Evolutionary conservation across 192 early-diverging fungal genomes (phyloP).

Genomic region (Coemansia sp.): DNA sequence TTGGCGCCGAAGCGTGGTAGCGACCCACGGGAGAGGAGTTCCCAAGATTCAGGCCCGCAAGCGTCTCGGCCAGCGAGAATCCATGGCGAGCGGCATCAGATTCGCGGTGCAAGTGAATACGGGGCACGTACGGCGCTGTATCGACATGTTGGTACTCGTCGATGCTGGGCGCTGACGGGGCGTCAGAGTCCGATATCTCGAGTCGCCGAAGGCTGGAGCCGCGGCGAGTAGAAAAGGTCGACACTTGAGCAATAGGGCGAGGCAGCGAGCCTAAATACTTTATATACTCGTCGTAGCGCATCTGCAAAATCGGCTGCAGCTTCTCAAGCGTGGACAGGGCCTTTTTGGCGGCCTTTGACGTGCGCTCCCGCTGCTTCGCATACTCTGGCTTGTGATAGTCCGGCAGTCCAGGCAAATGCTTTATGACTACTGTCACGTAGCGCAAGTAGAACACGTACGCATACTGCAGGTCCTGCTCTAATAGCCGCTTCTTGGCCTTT

Average conservation of each 20-base stretch:
- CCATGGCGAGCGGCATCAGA: slow-evolving; percentile 4
- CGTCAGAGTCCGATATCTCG: neutral
- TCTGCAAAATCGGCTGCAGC: slow-evolving; percentile 59
- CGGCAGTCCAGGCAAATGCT: slow-evolving; percentile 59
- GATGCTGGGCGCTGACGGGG: slow-evolving; percentile 1
- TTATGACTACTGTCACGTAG: slow-evolving; percentile 63
- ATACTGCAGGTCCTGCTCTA: slow-evolving; percentile 64
- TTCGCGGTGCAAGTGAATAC: slow-evolving; percentile 18
- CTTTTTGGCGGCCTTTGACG: slow-evolving; percentile 51
- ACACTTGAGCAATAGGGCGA: slow-evolving; percentile 24
- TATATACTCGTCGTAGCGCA: slow-evolving; percentile 56
- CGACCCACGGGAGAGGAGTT: neutral
- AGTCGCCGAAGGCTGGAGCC: slow-evolving; percentile 18
- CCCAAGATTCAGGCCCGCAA: slow-evolving; percentile 21
- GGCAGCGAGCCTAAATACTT: slow-evolving; percentile 37
- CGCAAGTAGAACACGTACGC: slow-evolving; percentile 74
- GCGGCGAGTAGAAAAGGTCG: slow-evolving; percentile 28
- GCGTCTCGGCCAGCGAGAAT: slow-evolving; percentile 41
- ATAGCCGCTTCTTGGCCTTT: slow-evolving; percentile 56
- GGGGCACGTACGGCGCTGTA: neutral
- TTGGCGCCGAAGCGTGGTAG: neutral
- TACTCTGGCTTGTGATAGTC: slow-evolving; percentile 55
- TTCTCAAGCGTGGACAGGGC: slow-evolving; percentile 58
- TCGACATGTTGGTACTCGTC: neutral
- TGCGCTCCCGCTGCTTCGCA: slow-evolving; percentile 40